Conservation (phyloP, 208 protist genomes). For the Acanthamoeba lenticulata region DNA sequence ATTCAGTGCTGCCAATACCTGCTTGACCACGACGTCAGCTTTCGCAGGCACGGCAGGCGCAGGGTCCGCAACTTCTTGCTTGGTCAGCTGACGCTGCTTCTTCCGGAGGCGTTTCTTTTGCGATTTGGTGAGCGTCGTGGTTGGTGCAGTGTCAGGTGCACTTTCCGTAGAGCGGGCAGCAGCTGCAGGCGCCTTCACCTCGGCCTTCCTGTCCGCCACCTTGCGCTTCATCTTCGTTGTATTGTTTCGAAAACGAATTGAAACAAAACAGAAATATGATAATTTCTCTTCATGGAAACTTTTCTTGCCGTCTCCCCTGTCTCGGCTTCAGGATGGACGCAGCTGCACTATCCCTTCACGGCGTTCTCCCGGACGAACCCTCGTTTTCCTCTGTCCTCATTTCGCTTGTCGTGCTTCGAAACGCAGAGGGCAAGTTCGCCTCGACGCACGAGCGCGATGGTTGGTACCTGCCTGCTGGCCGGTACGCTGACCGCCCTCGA, state of each 20-base stretch:
- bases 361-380: background rate
- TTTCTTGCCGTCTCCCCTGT: too few relatives aligned
- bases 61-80: background rate
- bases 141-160: background rate
- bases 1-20: too few relatives aligned
- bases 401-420: constrained; percentile 2
- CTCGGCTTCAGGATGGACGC: background rate
- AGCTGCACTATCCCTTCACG: background rate
- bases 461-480: constrained; percentile 44
- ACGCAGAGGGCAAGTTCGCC: constrained; percentile 14
- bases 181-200: background rate
- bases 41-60: too few relatives aligned
- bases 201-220: background rate
- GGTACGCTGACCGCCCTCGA: background rate
- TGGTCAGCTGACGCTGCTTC: background rate
- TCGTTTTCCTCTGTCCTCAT: constrained; percentile 12
- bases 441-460: constrained; percentile 52
- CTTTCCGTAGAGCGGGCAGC: too few relatives aligned
- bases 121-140: background rate
- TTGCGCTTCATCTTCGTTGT: background rate
- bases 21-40: too few relatives aligned
- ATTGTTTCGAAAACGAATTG: background rate
- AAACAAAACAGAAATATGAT: background rate
- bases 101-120: constrained; percentile 31
- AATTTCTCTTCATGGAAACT: background rate